Conservation (phyloP, 495 filamentous ascomycete species). For the Penicilliopsis zonata region DNA sequence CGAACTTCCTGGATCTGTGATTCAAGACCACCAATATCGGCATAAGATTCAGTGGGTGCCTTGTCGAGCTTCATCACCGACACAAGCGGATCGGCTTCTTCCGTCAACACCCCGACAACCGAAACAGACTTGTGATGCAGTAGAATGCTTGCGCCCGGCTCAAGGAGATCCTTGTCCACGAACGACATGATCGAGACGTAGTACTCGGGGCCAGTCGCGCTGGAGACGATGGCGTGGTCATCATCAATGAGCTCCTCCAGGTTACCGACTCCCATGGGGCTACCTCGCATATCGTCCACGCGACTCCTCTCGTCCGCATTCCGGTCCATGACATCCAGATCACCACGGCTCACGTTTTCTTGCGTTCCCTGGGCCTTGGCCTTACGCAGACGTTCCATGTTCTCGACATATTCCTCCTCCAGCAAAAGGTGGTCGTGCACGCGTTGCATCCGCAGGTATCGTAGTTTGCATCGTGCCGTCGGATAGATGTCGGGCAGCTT, state of each 20-base stretch:
- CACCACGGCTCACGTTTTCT: slow-evolving; percentile 34
- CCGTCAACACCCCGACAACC: slow-evolving; percentile 93
- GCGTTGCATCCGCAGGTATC: slow-evolving; percentile 94
- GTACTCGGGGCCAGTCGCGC: slow-evolving; percentile 94
- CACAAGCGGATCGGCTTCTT: slow-evolving; percentile 91
- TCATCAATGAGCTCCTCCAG: slow-evolving; percentile 99
- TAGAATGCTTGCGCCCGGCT: slow-evolving; percentile 90
- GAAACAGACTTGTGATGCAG: slow-evolving; percentile 97
- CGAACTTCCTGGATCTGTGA: slow-evolving; percentile 94
- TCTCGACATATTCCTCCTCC: slow-evolving; percentile 98
- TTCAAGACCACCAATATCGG: slow-evolving; percentile 95
- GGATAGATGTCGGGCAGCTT: slow-evolving; percentile 92
- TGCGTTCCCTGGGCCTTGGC: slow-evolving; percentile 70
- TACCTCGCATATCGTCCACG: slow-evolving; percentile 97
- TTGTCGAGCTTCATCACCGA: slow-evolving; percentile 99
- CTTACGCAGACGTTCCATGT: slow-evolving; percentile 89
- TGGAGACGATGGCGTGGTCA: slow-evolving; percentile 97
- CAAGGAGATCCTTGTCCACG: slow-evolving; percentile 96
- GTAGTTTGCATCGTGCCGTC: slow-evolving; percentile 92
- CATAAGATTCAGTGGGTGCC: slow-evolving; percentile 95
- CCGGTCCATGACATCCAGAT: slow-evolving; percentile 42
- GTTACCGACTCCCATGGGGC: slow-evolving; percentile 96
- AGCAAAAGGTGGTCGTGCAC: slow-evolving; percentile 95
- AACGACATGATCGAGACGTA: slow-evolving; percentile 99
- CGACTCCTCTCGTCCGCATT: slow-evolving; percentile 92